Percentiles rank a stretch among this genome's conserved stretches.
These are phyloP conservation scores for Daldinia sp. DNA, from an alignment of 2,329 filamentous ascomycete genomes.

Conservation along the genomic window DNA sequence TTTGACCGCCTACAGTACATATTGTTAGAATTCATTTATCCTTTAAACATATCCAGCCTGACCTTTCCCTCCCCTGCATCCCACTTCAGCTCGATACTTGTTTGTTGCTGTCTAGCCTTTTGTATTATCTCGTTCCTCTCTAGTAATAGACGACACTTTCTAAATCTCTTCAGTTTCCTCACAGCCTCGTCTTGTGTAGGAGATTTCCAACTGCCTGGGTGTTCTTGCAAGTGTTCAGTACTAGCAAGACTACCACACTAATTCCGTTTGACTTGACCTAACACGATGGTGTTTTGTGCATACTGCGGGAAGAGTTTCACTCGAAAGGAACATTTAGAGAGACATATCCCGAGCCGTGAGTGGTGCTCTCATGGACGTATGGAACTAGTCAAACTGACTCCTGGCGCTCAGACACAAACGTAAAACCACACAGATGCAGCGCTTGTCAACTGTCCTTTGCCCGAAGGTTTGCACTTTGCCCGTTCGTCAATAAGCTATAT, in stretches of 20 bases:
- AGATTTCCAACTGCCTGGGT: constrained; percentile 4
- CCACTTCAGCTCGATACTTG: constrained; percentile 8
- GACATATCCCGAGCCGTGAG: constrained; percentile 66
- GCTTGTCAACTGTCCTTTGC: constrained; percentile 64
- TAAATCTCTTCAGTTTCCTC: constrained; percentile 6
- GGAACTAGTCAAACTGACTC: constrained; percentile 33
- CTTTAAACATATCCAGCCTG: constrained; percentile 16
- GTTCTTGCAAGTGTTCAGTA: constrained; percentile 5
- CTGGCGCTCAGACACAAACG: constrained; percentile 61
- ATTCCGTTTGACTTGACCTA: constrained; percentile 8
- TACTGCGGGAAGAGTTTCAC: constrained; percentile 68
- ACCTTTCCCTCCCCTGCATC: constrained; percentile 15
- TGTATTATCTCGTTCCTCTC: constrained; percentile 6
- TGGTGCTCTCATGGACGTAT: constrained; percentile 21
- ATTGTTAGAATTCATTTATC: constrained; percentile 24
- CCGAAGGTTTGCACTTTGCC: constrained; percentile 54
- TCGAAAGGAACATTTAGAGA: constrained; percentile 68
- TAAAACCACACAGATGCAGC: constrained; percentile 65
- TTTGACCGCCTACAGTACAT: constrained; percentile 19
- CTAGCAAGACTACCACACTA: constrained; percentile 13
- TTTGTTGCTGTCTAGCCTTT: constrained; percentile 14
- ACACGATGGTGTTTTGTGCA: constrained; percentile 60
- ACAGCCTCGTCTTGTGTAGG: neutral
- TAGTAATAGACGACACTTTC: constrained; percentile 27
- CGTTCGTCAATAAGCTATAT: constrained; percentile 14